phyloP scores from a whole-genome alignment of 352 stramenopile genomes.

The Globisporangium irregulare region DNA sequence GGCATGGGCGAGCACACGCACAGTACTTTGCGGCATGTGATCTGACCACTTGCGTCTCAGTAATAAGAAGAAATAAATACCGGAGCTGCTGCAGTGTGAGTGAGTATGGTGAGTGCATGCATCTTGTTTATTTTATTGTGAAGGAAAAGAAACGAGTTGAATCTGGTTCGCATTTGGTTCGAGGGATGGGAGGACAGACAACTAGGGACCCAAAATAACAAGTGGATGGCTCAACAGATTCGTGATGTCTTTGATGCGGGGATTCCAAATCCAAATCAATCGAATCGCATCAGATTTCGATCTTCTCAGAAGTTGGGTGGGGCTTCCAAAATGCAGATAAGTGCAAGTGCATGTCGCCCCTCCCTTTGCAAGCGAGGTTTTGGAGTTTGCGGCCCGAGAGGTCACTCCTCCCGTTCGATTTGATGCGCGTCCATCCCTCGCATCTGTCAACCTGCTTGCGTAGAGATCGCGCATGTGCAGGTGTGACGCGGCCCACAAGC shows the following conservation, averaged over 20 bases:
- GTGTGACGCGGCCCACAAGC: conserved; percentile 2
- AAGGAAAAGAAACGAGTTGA: not conserved
- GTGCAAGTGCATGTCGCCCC: not conserved
- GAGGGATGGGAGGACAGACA: not conserved
- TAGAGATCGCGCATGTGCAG: not conserved
- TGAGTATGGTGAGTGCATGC: not conserved
- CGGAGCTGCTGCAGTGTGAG: not conserved
- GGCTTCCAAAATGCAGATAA: not conserved
- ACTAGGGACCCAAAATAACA: not conserved
- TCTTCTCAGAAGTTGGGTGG: conserved; percentile 7
- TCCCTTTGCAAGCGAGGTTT: not conserved
- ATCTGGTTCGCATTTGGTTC: not conserved
- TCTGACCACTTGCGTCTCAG: not conserved
- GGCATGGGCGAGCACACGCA: not conserved
- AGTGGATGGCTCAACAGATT: conserved; percentile 1
- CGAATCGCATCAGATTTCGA: conserved; percentile 6
- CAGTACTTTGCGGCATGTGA: not conserved
- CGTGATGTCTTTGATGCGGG: not conserved
- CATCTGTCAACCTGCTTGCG: conserved; percentile 6
- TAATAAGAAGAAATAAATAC: not conserved
- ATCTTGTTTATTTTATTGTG: not conserved
- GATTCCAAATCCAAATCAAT: not conserved
- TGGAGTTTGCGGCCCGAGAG: not conserved
- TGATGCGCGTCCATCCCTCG: conserved; percentile 4
- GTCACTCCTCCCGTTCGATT: not conserved